These are phyloP conservation scores for Fraxinus sp. DNA, from an alignment of 305 asterid species.

Conservation along the genomic window DNA sequence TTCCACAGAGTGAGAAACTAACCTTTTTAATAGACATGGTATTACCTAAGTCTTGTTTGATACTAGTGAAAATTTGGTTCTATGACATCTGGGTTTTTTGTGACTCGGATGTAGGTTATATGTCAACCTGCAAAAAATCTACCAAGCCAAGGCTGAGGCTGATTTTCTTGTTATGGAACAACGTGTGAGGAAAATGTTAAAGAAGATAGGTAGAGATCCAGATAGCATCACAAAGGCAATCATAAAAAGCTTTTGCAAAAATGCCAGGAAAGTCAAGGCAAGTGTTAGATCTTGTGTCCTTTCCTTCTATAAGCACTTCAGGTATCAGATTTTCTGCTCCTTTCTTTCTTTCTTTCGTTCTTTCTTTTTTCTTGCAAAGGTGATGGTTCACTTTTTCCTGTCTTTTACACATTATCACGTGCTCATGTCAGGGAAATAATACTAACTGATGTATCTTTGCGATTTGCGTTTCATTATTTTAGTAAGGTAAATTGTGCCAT, in stretches of 20 bases:
- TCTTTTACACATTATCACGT: background rate
- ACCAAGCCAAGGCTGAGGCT: conserved; percentile 95
- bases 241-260: conserved; percentile 82
- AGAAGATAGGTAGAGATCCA: conserved; percentile 85
- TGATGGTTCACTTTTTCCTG: background rate
- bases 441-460: background rate
- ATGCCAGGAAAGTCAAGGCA: conserved; percentile 88
- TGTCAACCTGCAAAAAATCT: conserved; percentile 73
- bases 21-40: conserved; percentile 23
- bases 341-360: background rate
- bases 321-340: background rate
- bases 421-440: background rate
- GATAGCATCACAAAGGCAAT: conserved; percentile 70
- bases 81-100: conserved; percentile 18
- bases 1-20: conserved; percentile 79
- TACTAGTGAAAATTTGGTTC: background rate
- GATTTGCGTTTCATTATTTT: background rate
- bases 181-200: conserved; percentile 52
- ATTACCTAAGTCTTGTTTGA: background rate
- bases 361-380: background rate
- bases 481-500: background rate
- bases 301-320: background rate
- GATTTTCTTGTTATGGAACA: conserved; percentile 79
- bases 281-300: conserved; percentile 15
- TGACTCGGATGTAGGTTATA: conserved; percentile 57